Evolutionary conservation across 2,329 filamentous ascomycete species (phyloP).

Genomic region (Chaetothyriales sp.): DNA sequence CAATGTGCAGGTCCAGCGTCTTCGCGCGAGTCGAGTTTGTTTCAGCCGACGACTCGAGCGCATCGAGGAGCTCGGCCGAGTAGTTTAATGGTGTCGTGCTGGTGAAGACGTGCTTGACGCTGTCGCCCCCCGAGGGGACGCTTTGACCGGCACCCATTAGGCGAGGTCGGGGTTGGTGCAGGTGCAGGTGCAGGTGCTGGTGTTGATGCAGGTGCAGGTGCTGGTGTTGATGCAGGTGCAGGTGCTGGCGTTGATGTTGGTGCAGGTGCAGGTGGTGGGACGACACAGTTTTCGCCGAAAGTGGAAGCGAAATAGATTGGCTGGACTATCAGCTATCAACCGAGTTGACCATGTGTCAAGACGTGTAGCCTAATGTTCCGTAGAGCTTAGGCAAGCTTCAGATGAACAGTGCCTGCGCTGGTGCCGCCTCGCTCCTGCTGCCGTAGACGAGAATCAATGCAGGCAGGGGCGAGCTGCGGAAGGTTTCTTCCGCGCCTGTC

Average conservation of each 20-base stretch:
- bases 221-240: too few relatives aligned
- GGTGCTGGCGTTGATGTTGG: too few relatives aligned
- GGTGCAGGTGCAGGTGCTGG: too few relatives aligned
- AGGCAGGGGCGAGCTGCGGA: not conserved
- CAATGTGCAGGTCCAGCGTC: slow-evolving; percentile 72
- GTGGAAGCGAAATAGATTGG: not conserved
- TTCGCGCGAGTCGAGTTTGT: slow-evolving; percentile 78
- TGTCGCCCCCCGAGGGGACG: slow-evolving; percentile 37
- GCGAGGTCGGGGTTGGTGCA: not conserved
- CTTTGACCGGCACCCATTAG: slow-evolving; percentile 50
- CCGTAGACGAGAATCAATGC: not conserved
- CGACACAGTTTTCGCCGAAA: not conserved
- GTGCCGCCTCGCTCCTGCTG: not conserved
- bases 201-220: too few relatives aligned
- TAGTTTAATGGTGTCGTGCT: slow-evolving; percentile 34
- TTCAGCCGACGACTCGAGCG: slow-evolving; percentile 72
- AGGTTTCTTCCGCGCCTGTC: not conserved
- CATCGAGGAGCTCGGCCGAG: slow-evolving; percentile 50
- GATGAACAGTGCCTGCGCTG: not conserved
- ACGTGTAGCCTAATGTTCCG: not conserved
- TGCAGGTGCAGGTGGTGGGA: not conserved
- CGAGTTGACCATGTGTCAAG: not conserved
- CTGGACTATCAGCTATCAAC: not conserved
- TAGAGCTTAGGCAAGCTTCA: not conserved
- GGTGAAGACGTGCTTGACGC: slow-evolving; percentile 48